Evolutionary conservation across 345 rosid species (phyloP), one percentile per base, ranked within the genome.

Genomic region (Acer negundo): DNA sequence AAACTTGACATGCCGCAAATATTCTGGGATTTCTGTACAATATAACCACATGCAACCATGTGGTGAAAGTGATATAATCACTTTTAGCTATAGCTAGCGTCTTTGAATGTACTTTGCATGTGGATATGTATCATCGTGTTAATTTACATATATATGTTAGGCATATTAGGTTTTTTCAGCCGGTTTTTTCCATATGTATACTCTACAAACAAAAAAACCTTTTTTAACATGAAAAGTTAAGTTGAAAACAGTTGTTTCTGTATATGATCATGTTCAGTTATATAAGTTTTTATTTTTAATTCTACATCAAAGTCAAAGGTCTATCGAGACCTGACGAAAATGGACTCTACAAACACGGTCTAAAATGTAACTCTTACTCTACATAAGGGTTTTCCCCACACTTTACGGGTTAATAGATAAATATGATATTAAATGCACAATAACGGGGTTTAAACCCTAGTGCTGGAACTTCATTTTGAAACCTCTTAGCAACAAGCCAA

Each of bases 141-240:
- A 7, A 40, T 56, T 17, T 56, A 19, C 62, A n/a, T n/a, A 59
- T 61, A 35, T 35, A 35, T 35, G 67, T 61, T 72, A 35, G 49
- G 75, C 75, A 72, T n/a, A 56, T 58, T 46, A 61, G 15, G 15
- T 22, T 20, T 72, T 72, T 38, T 64, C 7, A 10, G 62, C 47
- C 53, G 1, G 1, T 22, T 22, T 73, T 26, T 7, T 53, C 20
- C 10, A 70, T 59, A 12, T 56, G 3, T 12, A 3, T 1, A 6
- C 7, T 0, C 7, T 56, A 56, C 23, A 9, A 56, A 7, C n/a
- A 17, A 6, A 7, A 7, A 17, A 4, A 6, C 22, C 5, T 8
- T 56, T 19, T 56, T 17, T 4, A n/a, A 56, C 10, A 6, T 56
- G 62, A 42, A 42, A 42, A 42, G 7, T 42, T 42, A 1, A 42